phyloP scores from a whole-genome alignment of 768 basidiomycete species.

The Krasilnikovozyma curviuscula region DNA sequence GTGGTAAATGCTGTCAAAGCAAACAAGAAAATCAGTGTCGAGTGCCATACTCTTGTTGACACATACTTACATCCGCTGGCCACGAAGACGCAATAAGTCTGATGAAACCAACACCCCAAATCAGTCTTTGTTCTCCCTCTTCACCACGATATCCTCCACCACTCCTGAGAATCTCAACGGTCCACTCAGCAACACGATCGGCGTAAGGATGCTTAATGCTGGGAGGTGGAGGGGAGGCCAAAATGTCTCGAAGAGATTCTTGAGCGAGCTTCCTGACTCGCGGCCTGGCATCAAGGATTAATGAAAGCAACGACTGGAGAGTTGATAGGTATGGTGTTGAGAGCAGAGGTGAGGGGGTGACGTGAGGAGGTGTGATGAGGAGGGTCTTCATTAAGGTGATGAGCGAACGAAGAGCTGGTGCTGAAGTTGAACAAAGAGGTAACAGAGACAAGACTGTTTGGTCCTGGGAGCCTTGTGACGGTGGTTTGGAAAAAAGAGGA shows the following conservation, averaged over 20 bases:
- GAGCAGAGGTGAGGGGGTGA: constrained; percentile 55
- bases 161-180: constrained; percentile 42
- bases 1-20: constrained; percentile 42
- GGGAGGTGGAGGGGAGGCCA: constrained; percentile 58
- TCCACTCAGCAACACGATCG: constrained; percentile 60
- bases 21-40: background rate
- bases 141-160: constrained; percentile 39
- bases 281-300: constrained; percentile 70
- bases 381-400: constrained; percentile 53
- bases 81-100: constrained; percentile 32
- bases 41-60: constrained; percentile 47
- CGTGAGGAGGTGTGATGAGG: constrained; percentile 32
- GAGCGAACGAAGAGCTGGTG: constrained; percentile 52
- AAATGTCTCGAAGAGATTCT: constrained; percentile 59
- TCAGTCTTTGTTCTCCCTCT: constrained; percentile 44
- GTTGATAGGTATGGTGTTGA: constrained; percentile 39
- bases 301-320: constrained; percentile 64
- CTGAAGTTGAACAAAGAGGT: constrained; percentile 15
- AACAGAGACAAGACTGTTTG: constrained; percentile 5
- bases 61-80: constrained; percentile 36
- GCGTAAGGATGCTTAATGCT: constrained; percentile 65
- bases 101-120: constrained; percentile 33
- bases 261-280: constrained; percentile 84
- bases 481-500: constrained; percentile 39
- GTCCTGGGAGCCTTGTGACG: background rate